These are phyloP conservation scores for Xylariaceae sp. DNA, from an alignment of 2,329 filamentous ascomycete genomes.

Conservation along the genomic window DNA sequence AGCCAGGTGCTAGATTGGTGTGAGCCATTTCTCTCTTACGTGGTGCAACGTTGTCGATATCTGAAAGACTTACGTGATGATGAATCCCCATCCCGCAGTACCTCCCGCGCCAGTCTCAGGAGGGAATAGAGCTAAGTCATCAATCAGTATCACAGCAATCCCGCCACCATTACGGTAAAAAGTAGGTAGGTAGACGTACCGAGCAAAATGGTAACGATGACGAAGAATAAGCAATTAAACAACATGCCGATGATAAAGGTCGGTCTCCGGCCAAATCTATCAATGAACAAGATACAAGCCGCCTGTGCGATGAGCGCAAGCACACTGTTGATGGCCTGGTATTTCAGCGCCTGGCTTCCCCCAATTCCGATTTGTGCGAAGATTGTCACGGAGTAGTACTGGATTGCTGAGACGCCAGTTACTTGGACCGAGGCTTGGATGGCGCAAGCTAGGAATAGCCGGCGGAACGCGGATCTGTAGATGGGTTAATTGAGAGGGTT, in stretches of 20 bases:
- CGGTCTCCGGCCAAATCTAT: conserved; percentile 68
- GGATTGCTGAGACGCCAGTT: conserved; percentile 72
- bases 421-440: conserved; percentile 73
- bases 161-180: too few relatives aligned
- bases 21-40: neutral
- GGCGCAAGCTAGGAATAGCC: conserved; percentile 66
- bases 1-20: conserved; percentile 60
- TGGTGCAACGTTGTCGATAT: too few relatives aligned
- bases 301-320: conserved; percentile 68
- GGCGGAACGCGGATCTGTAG: conserved; percentile 60
- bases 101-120: conserved; percentile 50
- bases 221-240: conserved; percentile 68
- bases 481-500: neutral
- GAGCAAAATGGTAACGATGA: conserved; percentile 59
- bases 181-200: conserved; percentile 27
- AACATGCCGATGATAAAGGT: conserved; percentile 71
- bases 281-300: conserved; percentile 66
- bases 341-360: conserved; percentile 64
- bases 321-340: conserved; percentile 72
- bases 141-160: neutral
- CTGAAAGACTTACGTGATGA: conserved; percentile 50
- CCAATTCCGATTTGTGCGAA: conserved; percentile 68
- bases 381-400: conserved; percentile 70
- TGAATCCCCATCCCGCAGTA: conserved; percentile 69
- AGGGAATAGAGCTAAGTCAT: conserved; percentile 51